Evolutionary conservation across 768 basidiomycete genomes (phyloP), one percentile per base, ranked within the genome.

Genomic region (Hemileccinum rubropunctum): DNA sequence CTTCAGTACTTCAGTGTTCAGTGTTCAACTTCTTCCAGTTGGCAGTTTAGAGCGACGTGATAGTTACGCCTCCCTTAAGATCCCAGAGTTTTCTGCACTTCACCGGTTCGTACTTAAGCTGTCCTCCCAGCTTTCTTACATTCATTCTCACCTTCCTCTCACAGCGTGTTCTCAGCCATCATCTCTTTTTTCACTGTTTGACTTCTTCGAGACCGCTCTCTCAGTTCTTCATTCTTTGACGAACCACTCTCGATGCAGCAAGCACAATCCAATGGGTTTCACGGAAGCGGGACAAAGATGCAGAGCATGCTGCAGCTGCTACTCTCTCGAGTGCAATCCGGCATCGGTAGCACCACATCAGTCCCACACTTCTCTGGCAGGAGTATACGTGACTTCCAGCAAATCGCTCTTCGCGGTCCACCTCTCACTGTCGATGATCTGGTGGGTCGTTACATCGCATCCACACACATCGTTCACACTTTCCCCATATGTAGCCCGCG

Each of bases 401-500:
- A 71, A 17, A 47, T 73, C 6, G 46, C 52, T 45, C 48, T 18
- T 28, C 63, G 62, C 28, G 71, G 70, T 9, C 46, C 58, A 15
- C 61, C 58, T 13, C 48, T 71, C 34, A 49, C 53, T 38, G 12
- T 48, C 4, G 30, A 42, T 4, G 70, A 71, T 35, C 51, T 72
- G 40, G 70, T 73, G 27, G 35, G 70, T 21, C 32, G 11, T 45
- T 33, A 3, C 27, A 18, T 35, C 12, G 20, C 30, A 35, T 3
- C 15, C 21, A 3, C 6, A n/a, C 9, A n/a, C 30, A 18, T 42
- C 12, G 14, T 28, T 50, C 33, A 47, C 21, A 2, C 34, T 14
- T 28, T 4, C 9, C 21, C 38, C 42, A 6, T 23, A 14, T 28
- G 26, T 23, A 84, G 82, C 71, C 73, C 26, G 79, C 78, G 13